A percentile compares a stretch with the other conserved stretches of the same genome.
Evolutionary conservation across 805 yeast species (phyloP).

Genomic region (Spathaspora sp.): DNA sequence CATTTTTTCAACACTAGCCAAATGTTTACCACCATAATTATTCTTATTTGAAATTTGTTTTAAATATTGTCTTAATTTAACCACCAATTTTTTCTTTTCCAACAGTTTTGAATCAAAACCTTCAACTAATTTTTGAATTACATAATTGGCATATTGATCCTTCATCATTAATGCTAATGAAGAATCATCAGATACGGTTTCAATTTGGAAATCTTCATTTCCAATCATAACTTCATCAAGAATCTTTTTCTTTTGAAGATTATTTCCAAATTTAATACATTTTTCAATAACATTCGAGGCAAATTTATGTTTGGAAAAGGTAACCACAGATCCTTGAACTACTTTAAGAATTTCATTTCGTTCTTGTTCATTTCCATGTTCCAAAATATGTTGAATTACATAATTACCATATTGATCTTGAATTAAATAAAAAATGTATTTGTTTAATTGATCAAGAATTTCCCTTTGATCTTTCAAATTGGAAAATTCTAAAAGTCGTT

Average conservation of each 20-base stretch:
- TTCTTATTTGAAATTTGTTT: conserved; percentile 62
- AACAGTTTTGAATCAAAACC: conserved; percentile 58
- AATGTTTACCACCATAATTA: conserved; percentile 78
- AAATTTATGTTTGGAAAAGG: conserved; percentile 91
- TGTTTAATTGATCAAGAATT: conserved; percentile 69
- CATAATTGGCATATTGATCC: conserved; percentile 97
- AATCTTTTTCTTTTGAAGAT: conserved; percentile 57
- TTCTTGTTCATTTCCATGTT: conserved; percentile 67
- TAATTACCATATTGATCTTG: conserved; percentile 98
- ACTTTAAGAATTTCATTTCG: conserved; percentile 60
- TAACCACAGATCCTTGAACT: conserved; percentile 69
- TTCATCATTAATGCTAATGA: conserved; percentile 91
- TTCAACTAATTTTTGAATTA: conserved; percentile 89
- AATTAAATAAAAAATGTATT: conserved; percentile 68
- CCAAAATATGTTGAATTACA: conserved; percentile 93
- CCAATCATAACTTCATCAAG: conserved; percentile 62
- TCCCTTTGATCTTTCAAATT: conserved; percentile 57
- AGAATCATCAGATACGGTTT: conserved; percentile 55
- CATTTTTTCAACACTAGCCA: conserved; percentile 78
- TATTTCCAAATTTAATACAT: conserved; percentile 72
- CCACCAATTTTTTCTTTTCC: conserved; percentile 66
- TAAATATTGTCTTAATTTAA: conserved; percentile 75
- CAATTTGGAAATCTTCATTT: conserved; percentile 44
- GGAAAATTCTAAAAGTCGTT: conserved; percentile 82
- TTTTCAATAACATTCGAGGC: conserved; percentile 98